These are phyloP conservation scores for Fusarium vanettenii DNA, from an alignment of 2,329 filamentous ascomycete species.

Conservation along the genomic window DNA sequence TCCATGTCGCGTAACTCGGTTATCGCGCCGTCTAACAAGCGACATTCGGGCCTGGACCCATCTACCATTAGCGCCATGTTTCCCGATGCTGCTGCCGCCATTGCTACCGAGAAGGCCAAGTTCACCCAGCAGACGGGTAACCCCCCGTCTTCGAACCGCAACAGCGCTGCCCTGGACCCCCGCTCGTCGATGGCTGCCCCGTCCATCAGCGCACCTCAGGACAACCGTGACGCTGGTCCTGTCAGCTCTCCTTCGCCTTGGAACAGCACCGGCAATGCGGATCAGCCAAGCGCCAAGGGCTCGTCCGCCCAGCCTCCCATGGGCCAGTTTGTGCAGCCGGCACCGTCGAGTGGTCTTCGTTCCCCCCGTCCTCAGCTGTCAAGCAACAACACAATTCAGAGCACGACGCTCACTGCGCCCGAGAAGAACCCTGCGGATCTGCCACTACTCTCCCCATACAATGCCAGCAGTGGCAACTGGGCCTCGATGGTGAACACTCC, in stretches of 20 bases:
- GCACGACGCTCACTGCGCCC: constrained; percentile 78
- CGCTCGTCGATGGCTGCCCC: constrained; percentile 80
- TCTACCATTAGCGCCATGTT: constrained; percentile 99
- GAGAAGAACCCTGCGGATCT: constrained; percentile 78
- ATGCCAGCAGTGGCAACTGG: constrained; percentile 89
- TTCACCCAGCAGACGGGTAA: constrained; percentile 96
- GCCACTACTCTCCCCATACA: constrained; percentile 87
- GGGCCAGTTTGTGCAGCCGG: constrained; percentile 93
- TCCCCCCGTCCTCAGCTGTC: constrained; percentile 81
- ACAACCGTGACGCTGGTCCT: constrained; percentile 45
- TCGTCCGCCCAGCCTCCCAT: constrained; percentile 84
- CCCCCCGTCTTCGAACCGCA: constrained; percentile 89
- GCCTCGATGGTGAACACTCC: constrained; percentile 98
- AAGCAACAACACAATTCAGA: constrained; percentile 80
- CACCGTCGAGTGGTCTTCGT: constrained; percentile 77
- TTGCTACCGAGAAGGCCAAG: constrained; percentile 97
- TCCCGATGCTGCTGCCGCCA: constrained; percentile 96
- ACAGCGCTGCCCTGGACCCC: constrained; percentile 84
- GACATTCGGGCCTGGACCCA: constrained; percentile 93
- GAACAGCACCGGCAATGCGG: constrained; percentile 66
- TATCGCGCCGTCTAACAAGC: constrained; percentile 82
- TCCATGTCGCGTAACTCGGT: constrained; percentile 85
- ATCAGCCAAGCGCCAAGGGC: constrained; percentile 73
- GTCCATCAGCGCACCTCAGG: constrained; percentile 72
- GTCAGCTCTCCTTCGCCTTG: constrained; percentile 74